These are phyloP conservation scores for Raddia guianensis DNA, from an alignment of 176 grass and related monocot genomes.

Conservation along the genomic window DNA sequence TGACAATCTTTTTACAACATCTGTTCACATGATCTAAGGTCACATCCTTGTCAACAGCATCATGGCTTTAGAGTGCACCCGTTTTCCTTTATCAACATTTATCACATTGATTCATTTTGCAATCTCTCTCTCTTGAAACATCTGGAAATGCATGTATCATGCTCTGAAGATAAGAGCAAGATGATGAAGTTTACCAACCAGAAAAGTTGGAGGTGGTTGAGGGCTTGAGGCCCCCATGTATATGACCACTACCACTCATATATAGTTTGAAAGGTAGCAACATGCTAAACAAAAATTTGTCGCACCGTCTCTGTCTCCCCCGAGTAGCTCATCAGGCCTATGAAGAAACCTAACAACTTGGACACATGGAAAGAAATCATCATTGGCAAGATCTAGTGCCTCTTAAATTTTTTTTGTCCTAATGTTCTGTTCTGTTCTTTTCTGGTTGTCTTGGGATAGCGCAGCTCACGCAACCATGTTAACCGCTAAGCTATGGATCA, in stretches of 20 bases:
- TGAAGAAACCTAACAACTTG: background rate
- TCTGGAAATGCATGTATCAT: background rate
- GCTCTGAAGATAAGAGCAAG: background rate
- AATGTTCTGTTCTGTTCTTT: too few species aligned
- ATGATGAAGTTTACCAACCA: background rate
- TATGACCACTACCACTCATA: background rate
- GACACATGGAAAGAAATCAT: constrained; percentile 5
- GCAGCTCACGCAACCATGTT: background rate
- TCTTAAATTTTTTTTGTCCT: too few species aligned
- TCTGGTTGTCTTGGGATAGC: background rate
- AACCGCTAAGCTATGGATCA: background rate
- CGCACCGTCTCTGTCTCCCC: too few species aligned
- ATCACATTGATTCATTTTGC: background rate
- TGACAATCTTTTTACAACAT: too few species aligned
- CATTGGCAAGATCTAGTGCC: constrained; percentile 3
- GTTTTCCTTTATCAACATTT: background rate
- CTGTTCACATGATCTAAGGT: too few species aligned
- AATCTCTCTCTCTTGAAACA: background rate
- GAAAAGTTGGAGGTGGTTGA: background rate
- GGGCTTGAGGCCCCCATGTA: background rate
- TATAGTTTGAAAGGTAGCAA: background rate
- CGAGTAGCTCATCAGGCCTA: background rate
- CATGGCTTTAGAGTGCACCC: background rate
- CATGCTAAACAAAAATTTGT: background rate
- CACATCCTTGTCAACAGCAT: background rate